Evolutionary conservation across 176 grass and related monocot genomes (phyloP).

Genomic region (Eragrostis curvula): DNA sequence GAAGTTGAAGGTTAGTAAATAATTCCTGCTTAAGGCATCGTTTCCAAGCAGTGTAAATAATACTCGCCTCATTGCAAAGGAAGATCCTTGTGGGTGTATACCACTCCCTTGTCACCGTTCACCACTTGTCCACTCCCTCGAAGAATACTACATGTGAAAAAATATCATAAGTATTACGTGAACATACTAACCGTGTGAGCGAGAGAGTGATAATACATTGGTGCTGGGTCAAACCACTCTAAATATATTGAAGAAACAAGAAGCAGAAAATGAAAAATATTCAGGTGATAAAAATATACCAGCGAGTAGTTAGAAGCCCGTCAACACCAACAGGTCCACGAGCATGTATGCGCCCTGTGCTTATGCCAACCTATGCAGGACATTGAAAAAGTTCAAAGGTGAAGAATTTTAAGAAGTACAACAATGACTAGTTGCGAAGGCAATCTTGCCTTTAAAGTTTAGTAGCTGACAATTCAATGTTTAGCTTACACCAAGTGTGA

Average conservation of each 20-base stretch:
- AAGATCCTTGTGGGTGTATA: conserved; percentile 93
- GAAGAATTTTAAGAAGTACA: not conserved
- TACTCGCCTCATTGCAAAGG: conserved; percentile 63
- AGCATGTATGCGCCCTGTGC: conserved; percentile 97
- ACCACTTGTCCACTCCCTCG: conserved; percentile 93
- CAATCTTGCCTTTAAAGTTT: not conserved
- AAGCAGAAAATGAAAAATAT: not conserved
- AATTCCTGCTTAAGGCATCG: not conserved
- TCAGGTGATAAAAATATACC: conserved; percentile 50
- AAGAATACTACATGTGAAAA: conserved; percentile 69
- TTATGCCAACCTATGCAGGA: conserved; percentile 89
- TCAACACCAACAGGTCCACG: conserved; percentile 99
- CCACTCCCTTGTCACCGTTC: conserved; percentile 86
- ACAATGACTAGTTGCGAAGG: too few relatives aligned
- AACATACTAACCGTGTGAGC: not conserved
- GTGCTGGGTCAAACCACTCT: not conserved
- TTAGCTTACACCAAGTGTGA: not conserved
- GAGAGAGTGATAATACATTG: not conserved
- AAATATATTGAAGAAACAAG: not conserved
- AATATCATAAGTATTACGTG: not conserved
- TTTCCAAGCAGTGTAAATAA: not conserved
- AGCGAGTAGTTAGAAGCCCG: conserved; percentile 87
- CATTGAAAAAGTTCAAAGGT: conserved; percentile 37
- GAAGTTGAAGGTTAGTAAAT: not conserved
- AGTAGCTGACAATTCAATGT: not conserved